phyloP scores from a whole-genome alignment of 2,329 filamentous ascomycete genomes.

The Metarhizium humberi region DNA sequence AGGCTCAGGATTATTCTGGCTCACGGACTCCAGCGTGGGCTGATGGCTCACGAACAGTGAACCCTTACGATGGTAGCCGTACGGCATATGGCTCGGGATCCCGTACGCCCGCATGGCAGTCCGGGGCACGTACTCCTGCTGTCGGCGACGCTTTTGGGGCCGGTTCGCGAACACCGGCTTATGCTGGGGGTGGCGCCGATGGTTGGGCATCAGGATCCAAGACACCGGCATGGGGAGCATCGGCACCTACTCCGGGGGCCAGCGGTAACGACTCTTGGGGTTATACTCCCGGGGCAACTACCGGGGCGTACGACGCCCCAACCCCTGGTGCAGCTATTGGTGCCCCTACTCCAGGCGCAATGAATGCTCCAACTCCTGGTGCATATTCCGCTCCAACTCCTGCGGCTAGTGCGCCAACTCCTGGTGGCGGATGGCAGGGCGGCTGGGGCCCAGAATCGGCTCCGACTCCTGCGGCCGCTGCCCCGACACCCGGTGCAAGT shows the following conservation, averaged over 20 bases:
- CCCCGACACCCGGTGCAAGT: conserved; percentile 60
- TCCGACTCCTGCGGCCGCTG: conserved; percentile 55
- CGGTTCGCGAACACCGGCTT: conserved; percentile 62
- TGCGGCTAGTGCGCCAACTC: conserved; percentile 58
- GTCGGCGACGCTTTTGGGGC: conserved; percentile 50
- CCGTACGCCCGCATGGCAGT: conserved; percentile 70
- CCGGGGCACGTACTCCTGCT: conserved; percentile 64
- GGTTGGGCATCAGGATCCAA: conserved; percentile 62
- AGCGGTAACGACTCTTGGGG: conserved; percentile 52
- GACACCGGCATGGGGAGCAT: conserved; percentile 63
- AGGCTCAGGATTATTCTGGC: conserved; percentile 40
- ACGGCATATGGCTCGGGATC: conserved; percentile 69
- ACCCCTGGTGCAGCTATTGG: conserved; percentile 51
- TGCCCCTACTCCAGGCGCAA: conserved; percentile 51
- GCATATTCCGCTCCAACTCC: conserved; percentile 58
- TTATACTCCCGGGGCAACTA: conserved; percentile 42
- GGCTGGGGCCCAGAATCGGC: conserved; percentile 54
- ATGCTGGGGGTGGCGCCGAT: conserved; percentile 37
- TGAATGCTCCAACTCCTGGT: conserved; percentile 64
- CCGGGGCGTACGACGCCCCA: conserved; percentile 57
- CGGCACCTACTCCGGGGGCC: conserved; percentile 48
- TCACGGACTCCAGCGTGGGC: conserved; percentile 63
- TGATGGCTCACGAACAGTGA: conserved; percentile 57
- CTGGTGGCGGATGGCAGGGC: conserved; percentile 52
- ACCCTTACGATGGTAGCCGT: conserved; percentile 63